These are phyloP conservation scores for Plasmodium gallinaceum DNA, from an alignment of 169 alveolate genomes.

Conservation along the genomic window DNA sequence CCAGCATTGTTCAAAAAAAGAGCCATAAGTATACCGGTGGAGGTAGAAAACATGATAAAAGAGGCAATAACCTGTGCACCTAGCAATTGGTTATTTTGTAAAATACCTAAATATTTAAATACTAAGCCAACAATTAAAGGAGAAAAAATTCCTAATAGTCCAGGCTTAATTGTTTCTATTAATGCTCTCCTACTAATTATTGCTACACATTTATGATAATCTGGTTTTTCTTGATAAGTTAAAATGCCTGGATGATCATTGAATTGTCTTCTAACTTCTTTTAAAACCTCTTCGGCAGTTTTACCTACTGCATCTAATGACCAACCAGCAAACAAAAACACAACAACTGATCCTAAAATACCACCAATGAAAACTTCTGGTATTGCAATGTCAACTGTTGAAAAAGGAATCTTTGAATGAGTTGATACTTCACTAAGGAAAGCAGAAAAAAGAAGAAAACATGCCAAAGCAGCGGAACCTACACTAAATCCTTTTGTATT, in stretches of 20 bases:
- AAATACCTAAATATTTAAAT: constrained; percentile 85
- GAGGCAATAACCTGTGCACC: constrained; percentile 88
- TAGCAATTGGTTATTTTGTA: constrained; percentile 71
- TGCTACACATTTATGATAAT: constrained; percentile 87
- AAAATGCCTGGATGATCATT: constrained; percentile 85
- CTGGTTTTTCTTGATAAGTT: constrained; percentile 87
- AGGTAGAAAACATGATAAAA: constrained; percentile 89
- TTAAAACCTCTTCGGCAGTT: constrained; percentile 89
- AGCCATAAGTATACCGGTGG: constrained; percentile 91
- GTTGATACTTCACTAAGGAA: constrained; percentile 83
- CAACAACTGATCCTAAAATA: constrained; percentile 89
- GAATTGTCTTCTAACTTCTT: constrained; percentile 88
- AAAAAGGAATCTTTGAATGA: constrained; percentile 46
- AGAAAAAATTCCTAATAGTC: constrained; percentile 81
- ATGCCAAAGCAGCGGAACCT: constrained; percentile 92
- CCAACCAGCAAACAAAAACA: constrained; percentile 89
- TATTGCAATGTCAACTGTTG: constrained; percentile 78
- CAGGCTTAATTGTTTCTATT: constrained; percentile 90
- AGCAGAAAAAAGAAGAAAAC: constrained; percentile 90
- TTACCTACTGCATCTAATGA: constrained; percentile 90
- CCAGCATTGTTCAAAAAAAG: constrained; percentile 90
- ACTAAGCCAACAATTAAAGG: constrained; percentile 85
- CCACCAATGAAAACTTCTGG: constrained; percentile 89
- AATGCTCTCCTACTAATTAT: constrained; percentile 88
- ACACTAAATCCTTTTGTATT: constrained; percentile 92